These are phyloP conservation scores for Nicotiana paniculata DNA, from an alignment of 257 asterid species.

Conservation along the genomic window DNA sequence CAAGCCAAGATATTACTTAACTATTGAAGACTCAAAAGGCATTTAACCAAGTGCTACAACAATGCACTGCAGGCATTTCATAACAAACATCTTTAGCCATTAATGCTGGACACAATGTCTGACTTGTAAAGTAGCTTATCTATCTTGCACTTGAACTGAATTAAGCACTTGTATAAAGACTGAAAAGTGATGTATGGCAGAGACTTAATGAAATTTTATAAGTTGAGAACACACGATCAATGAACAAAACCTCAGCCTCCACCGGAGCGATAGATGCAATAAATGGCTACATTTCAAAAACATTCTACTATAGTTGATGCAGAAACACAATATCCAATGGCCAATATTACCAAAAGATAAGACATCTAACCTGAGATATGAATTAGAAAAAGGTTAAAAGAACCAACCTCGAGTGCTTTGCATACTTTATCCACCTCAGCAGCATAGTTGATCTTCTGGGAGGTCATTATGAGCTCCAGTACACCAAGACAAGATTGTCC, in stretches of 20 bases:
- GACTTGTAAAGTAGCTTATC: not conserved
- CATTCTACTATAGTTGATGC: not conserved
- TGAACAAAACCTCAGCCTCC: not conserved
- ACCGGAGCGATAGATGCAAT: not conserved
- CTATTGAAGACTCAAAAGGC: not conserved
- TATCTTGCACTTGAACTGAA: not conserved
- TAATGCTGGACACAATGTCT: not conserved
- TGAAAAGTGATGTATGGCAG: not conserved
- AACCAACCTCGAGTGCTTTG: constrained; percentile 22
- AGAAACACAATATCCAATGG: not conserved
- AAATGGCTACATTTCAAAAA: not conserved
- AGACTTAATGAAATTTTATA: not conserved
- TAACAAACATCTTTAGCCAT: not conserved
- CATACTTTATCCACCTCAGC: constrained; percentile 17
- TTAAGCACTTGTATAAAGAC: not conserved
- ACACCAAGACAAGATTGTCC: constrained; percentile 22
- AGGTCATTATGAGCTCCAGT: constrained; percentile 16
- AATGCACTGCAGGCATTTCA: not conserved
- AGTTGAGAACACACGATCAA: not conserved
- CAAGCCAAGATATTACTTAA: not conserved
- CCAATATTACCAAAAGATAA: not conserved
- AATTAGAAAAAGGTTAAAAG: not conserved
- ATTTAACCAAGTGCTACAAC: not conserved
- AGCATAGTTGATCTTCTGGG: constrained; percentile 22
- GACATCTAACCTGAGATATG: not conserved